Evolutionary conservation across 129 eudicot genomes (phyloP).

Genomic region (Smallanthus sonchifolius): DNA sequence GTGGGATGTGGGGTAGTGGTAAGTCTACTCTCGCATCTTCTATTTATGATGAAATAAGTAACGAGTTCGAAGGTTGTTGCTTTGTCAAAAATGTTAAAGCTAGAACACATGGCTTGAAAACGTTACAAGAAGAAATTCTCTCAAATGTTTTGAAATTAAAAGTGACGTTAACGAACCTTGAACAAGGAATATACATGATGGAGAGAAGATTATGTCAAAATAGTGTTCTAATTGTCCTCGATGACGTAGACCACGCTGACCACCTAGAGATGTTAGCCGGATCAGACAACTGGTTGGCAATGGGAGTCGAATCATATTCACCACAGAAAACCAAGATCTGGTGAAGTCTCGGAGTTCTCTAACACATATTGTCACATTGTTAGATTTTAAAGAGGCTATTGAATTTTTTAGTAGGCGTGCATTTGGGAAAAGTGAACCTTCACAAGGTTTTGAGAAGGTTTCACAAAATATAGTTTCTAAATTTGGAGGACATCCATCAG

Average conservation of each 20-base stretch:
- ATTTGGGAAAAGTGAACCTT: background rate
- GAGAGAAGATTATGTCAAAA: background rate
- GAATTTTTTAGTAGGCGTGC: background rate
- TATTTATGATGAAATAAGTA: background rate
- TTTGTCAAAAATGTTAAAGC: background rate
- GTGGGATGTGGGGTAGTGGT: slow-evolving; percentile 8
- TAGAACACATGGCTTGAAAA: background rate
- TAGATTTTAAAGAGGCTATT: background rate
- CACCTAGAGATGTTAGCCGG: background rate
- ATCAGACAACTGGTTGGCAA: background rate
- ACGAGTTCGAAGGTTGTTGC: slow-evolving; percentile 3
- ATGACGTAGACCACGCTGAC: background rate
- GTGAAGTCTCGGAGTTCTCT: background rate
- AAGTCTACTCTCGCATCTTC: background rate
- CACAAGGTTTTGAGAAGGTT: background rate
- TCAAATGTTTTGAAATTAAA: background rate
- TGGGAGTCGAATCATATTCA: slow-evolving; percentile 1
- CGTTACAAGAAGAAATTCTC: background rate
- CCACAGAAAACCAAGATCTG: background rate
- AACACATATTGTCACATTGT: background rate
- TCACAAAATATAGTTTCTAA: background rate
- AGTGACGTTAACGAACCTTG: background rate
- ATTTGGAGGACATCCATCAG: background rate
- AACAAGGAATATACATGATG: background rate
- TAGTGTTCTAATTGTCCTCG: background rate